Percentiles rank a stretch among this genome's conserved stretches.
These are phyloP conservation scores for Iberis amara DNA, from an alignment of 441 rosid genomes.

Conservation along the genomic window DNA sequence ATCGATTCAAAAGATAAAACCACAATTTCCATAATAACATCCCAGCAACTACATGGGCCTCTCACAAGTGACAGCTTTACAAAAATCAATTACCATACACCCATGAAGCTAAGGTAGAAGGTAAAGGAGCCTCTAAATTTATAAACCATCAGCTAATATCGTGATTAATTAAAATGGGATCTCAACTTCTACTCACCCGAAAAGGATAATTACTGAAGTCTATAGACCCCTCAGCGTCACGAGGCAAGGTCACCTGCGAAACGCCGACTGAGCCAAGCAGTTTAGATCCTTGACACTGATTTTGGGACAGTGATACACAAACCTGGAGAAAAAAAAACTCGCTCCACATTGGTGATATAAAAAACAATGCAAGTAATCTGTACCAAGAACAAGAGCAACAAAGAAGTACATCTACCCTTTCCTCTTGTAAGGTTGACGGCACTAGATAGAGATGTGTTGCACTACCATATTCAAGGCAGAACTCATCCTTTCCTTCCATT, in stretches of 20 bases:
- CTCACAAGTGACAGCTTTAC: too few relatives aligned
- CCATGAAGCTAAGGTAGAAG: background rate
- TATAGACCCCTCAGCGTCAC: conserved; percentile 79
- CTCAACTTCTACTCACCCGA: conserved; percentile 49
- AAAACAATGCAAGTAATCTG: conserved; percentile 7
- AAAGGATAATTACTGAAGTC: conserved; percentile 83
- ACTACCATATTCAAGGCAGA: conserved; percentile 91
- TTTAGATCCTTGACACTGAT: conserved; percentile 59
- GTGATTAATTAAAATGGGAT: conserved; percentile 8
- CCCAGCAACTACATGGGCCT: too few relatives aligned
- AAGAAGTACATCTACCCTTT: conserved; percentile 40
- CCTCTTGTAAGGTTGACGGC: conserved; percentile 77
- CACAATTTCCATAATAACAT: too few relatives aligned
- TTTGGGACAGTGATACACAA: conserved; percentile 58
- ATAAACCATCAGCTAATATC: conserved; percentile 9
- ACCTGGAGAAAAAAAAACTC: conserved; percentile 45
- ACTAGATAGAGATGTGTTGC: conserved; percentile 81
- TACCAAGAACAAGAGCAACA: background rate
- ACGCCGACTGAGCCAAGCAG: conserved; percentile 45
- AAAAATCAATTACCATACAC: too few relatives aligned
- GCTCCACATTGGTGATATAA: conserved; percentile 20
- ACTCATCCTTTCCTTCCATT: conserved; percentile 45
- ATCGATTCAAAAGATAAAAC: too few relatives aligned
- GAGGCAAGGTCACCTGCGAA: conserved; percentile 81
- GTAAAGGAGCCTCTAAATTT: conserved; percentile 7